Base-by-base conservation (phyloP, 148 eudicot genomes). In the Fagopyrum esculentum region DNA sequence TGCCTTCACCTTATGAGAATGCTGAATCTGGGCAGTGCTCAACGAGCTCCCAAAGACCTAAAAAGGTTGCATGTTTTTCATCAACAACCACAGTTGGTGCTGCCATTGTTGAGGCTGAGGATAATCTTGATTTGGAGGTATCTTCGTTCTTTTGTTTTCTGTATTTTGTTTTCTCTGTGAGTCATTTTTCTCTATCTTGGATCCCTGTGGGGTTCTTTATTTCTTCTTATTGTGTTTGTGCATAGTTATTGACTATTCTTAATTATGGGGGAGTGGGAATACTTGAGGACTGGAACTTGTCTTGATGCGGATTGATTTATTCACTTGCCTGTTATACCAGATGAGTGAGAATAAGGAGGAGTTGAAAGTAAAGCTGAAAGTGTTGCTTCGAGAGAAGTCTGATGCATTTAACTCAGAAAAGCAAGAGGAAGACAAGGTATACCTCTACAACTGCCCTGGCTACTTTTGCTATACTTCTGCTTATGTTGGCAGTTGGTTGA, bases 61-160 rank as follows among this genome's bases (percentile, higher is more conserved):
- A 40, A 66, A 95, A 92, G 81, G 83, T 77, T 72, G 84, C 90
- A 73, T 89, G 91, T 49, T 43, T 76, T 52, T 82, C 89, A 72
- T 82, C 90, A 76, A 82, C 89, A 60, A 89, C 91, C 69, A 85
- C 89, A 40, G 77, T 90, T 70, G 98, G 97, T 74, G 97, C 97
- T 79, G 98, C 99, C 73, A 89, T 95, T 76, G 97, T 90, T 81
- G 89, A 86, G 85, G 97, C 89, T 72, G 99, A 95, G 80, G 81
- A 78, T 73, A 81, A 76, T 83, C 91, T 95, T 78, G 98, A 89
- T 75, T 75, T 40, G 11, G 94, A 95, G 6, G 99, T 45, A 71
- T 71, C 54, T 13, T 46, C 55, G 45, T 15, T 17, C 40, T 35
- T 73, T 75, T 76, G 47, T 74, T 19, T 4, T 12, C 35, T 40